Base-by-base conservation (phyloP, 768 basidiomycete species). In the Boletus insuetus region DNA sequence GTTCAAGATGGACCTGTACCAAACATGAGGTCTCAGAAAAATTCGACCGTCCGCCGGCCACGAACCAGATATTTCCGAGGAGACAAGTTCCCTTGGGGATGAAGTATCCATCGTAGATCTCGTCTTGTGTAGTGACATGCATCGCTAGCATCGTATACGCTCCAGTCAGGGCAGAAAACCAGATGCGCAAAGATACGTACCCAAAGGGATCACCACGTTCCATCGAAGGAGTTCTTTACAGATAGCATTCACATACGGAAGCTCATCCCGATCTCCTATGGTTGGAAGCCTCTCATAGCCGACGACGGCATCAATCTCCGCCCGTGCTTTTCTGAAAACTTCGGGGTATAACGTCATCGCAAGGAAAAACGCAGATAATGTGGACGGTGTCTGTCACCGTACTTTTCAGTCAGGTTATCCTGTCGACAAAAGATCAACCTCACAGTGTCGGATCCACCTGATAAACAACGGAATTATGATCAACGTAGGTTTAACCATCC, bases 391-490 rank as follows among this genome's bases (percentile, higher is more conserved):
- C 62, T 58, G 20, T 64, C 32, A 76, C 7, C n/a, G 1, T 7
- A 6, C 1, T 16, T 11, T 49, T 40, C 22, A 49, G 24, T 12
- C 10, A 12, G 14, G 40, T 35, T 40, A 6, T 4, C 14, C 46
- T 17, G 7, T 9, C 9, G 3, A 20, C 5, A 17, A 32, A 78
- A 68, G 17, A 71, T 72, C 7, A 7, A 9, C 32, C 52, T 19
- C 13, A 59, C 63, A 1, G 58, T 63, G 12, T 66, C 61, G 3
- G 59, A 32, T 46, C 53, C 64, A 26, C 40, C 80, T 78, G 40
- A 42, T 35, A 35, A 11, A 46, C 14, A 7, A 38, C 13, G 14
- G 11, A 42, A 20, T 4, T 10, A 38, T 4, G 5, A 22, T 35
- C 4, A 2, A 57, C 12, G n/a, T 32, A 14, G 50, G 47, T 19